Evolutionary conservation across 1,284 basidiomycete species (phyloP).

Genomic region (Rhodotorula sp.): DNA sequence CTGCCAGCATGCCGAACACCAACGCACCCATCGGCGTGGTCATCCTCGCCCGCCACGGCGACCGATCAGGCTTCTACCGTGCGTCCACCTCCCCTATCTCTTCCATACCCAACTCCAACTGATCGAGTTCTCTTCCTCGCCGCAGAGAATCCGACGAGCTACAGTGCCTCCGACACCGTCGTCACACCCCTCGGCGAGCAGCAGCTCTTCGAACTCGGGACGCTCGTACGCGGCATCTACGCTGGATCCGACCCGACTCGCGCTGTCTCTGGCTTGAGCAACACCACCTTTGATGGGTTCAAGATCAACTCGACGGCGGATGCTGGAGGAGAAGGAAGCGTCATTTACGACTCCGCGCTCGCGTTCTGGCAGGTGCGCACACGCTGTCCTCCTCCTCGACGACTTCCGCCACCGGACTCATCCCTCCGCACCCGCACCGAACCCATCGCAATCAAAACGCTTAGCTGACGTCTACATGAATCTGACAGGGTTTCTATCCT

Average conservation of each 20-base stretch:
- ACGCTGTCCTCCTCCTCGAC: not conserved
- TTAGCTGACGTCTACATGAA: not conserved
- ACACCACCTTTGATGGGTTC: conserved; percentile 65
- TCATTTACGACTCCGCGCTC: conserved; percentile 31
- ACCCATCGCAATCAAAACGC: not conserved
- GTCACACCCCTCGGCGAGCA: conserved; percentile 81
- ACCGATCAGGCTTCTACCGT: conserved; percentile 68
- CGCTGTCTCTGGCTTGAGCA: conserved; percentile 64
- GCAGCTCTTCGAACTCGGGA: conserved; percentile 69
- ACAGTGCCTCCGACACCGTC: conserved; percentile 66
- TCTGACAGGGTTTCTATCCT: conserved; percentile 27
- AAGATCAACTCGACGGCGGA: conserved; percentile 66
- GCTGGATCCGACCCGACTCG: conserved; percentile 62
- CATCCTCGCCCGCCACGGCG: conserved; percentile 78
- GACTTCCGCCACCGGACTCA: not conserved
- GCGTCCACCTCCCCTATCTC: conserved; percentile 45
- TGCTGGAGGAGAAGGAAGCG: conserved; percentile 70
- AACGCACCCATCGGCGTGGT: conserved; percentile 53
- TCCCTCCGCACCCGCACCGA: not conserved
- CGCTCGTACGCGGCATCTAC: conserved; percentile 66
- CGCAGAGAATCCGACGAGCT: conserved; percentile 46
- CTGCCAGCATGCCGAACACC: conserved; percentile 5
- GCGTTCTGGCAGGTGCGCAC: conserved; percentile 47
- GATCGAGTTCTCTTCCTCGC: no score
- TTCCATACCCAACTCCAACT: not conserved